Evolutionary conservation across 1,139 yeast genomes (phyloP).

Genomic region (Candida gigantensis): DNA sequence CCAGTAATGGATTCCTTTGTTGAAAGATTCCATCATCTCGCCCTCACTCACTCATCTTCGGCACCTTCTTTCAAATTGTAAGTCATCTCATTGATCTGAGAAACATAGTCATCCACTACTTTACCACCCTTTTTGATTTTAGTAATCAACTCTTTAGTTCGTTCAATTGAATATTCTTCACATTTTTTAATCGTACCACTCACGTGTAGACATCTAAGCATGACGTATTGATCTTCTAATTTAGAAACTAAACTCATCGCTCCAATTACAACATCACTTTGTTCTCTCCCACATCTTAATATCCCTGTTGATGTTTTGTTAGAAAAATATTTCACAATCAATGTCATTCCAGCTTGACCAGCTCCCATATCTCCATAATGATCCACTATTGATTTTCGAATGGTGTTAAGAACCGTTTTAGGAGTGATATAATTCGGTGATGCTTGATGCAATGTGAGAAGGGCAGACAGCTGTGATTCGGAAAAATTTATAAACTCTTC

Average conservation of each 20-base stretch:
- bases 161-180: conserved; percentile 62
- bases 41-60: conserved; percentile 6
- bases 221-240: conserved; percentile 53
- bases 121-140: conserved; percentile 13
- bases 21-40: conserved; percentile 7
- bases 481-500: conserved; percentile 24
- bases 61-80: conserved; percentile 8
- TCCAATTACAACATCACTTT: conserved; percentile 62
- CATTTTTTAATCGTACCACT: conserved; percentile 90
- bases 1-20: conserved; percentile 14
- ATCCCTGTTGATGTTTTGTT: conserved; percentile 84
- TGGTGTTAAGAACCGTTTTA: conserved; percentile 50
- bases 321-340: conserved; percentile 79
- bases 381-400: conserved; percentile 54
- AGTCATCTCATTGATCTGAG: conserved; percentile 3
- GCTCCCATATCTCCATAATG: conserved; percentile 80
- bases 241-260: conserved; percentile 66
- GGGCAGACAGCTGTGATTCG: conserved; percentile 34
- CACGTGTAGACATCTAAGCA: conserved; percentile 65
- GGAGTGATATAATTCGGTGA: conserved; percentile 47
- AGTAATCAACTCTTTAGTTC: conserved; percentile 39
- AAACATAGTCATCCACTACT: conserved; percentile 4
- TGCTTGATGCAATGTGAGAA: conserved; percentile 49
- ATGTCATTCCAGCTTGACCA: conserved; percentile 61
- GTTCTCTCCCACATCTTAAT: conserved; percentile 70